Conservation (phyloP, 441 rosid species). For the Adansonia gregorii region DNA sequence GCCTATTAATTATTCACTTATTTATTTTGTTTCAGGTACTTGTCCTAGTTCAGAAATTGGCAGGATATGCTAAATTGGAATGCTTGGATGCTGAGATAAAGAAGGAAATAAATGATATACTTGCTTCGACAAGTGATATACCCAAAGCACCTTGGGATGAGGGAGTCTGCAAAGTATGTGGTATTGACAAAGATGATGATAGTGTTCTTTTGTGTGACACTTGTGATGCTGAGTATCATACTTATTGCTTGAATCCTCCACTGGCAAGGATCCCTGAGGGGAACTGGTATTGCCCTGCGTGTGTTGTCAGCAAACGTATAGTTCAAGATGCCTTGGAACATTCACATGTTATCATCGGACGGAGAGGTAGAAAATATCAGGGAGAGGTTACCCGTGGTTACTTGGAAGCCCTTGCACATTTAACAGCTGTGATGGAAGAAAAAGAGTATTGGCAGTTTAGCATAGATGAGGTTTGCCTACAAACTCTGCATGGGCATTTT, state of each 20-base stretch:
- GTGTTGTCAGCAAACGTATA: slow-evolving; percentile 59
- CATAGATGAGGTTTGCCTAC: slow-evolving; percentile 73
- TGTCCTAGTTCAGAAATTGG: slow-evolving; percentile 64
- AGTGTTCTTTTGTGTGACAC: slow-evolving; percentile 96
- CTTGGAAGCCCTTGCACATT: slow-evolving; percentile 62
- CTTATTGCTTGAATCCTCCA: slow-evolving; percentile 97
- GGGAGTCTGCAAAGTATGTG: slow-evolving; percentile 97
- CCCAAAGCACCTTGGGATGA: slow-evolving; percentile 99
- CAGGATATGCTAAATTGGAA: slow-evolving; percentile 60
- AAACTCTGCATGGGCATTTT: slow-evolving; percentile 25
- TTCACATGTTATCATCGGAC: too few species aligned
- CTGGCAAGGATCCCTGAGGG: slow-evolving; percentile 95
- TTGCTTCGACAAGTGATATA: slow-evolving; percentile 63
- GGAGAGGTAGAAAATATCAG: too few species aligned
- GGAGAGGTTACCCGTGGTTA: slow-evolving; percentile 45
- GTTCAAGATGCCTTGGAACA: slow-evolving; percentile 31
- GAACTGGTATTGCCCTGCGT: slow-evolving; percentile 98
- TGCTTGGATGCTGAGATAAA: slow-evolving; percentile 59
- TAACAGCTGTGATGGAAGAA: slow-evolving; percentile 71
- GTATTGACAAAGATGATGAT: slow-evolving; percentile 95
- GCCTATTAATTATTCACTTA: not conserved
- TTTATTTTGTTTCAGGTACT: slow-evolving; percentile 64
- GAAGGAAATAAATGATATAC: slow-evolving; percentile 69
- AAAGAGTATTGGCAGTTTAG: slow-evolving; percentile 88
- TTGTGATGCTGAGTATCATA: slow-evolving; percentile 98